Evolutionary conservation across 352 stramenopile species (phyloP).

Genomic region (Blastocystis sp.): DNA sequence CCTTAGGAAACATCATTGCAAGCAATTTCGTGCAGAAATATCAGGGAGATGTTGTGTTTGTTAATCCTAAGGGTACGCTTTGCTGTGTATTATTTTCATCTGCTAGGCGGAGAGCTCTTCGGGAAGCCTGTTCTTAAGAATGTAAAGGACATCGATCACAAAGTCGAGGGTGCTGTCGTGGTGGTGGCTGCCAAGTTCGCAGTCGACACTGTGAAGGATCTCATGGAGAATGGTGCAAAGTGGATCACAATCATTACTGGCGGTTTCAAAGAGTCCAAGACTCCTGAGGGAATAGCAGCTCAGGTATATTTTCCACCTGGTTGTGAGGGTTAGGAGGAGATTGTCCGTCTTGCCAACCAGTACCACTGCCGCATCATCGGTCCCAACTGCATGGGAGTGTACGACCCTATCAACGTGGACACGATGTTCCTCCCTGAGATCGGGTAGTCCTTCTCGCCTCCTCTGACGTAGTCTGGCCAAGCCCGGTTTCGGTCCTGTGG

Average conservation of each 20-base stretch:
- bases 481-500: constrained; percentile 1
- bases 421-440: constrained; percentile 8
- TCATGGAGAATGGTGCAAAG: constrained; percentile 30
- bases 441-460: not conserved
- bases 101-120: not conserved
- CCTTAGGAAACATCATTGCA: constrained; percentile 13
- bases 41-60: constrained; percentile 14
- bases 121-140: constrained; percentile 2
- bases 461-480: constrained; percentile 21
- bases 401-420: constrained; percentile 5
- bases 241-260: constrained; percentile 36
- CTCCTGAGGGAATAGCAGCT: constrained; percentile 3
- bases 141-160: not conserved
- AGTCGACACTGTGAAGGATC: not conserved
- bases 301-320: not conserved
- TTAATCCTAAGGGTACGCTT: constrained; percentile 25
- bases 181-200: constrained; percentile 46
- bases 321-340: not conserved
- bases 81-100: not conserved
- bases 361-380: constrained; percentile 38
- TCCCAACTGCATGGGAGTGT: constrained; percentile 48
- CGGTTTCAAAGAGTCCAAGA: constrained; percentile 18
- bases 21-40: constrained; percentile 3
- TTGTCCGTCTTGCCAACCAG: constrained; percentile 3
- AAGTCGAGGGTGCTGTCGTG: not conserved